These are phyloP conservation scores for Scheffersomyces lignosus DNA, from an alignment of 805 yeast species.

Conservation along the genomic window DNA sequence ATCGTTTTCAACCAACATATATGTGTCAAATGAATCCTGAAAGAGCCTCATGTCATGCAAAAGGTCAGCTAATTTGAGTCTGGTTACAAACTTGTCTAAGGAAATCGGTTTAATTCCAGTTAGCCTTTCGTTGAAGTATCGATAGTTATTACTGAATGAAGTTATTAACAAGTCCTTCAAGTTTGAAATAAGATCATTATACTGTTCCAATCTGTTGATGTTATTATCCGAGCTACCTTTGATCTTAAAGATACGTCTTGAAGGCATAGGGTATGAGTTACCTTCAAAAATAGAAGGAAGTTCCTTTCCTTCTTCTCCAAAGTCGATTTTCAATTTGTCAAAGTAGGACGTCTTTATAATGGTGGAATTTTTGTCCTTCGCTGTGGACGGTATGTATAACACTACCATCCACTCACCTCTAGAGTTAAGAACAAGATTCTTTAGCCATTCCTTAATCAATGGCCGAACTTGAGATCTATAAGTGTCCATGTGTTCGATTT, in stretches of 20 bases:
- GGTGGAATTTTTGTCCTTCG: conserved; percentile 33
- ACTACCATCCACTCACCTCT: conserved; percentile 64
- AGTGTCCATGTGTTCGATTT: conserved; percentile 64
- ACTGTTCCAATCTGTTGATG: conserved; percentile 48
- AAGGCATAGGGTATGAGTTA: not conserved
- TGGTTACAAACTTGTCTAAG: conserved; percentile 33
- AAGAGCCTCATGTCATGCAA: conserved; percentile 55
- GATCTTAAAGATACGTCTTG: conserved; percentile 35
- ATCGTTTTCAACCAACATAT: conserved; percentile 43
- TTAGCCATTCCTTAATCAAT: conserved; percentile 77
- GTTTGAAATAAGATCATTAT: conserved; percentile 45
- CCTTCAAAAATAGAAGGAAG: conserved; percentile 10
- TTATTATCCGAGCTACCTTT: conserved; percentile 33
- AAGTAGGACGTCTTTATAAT: conserved; percentile 47
- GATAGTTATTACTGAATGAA: conserved; percentile 45
- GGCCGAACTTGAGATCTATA: conserved; percentile 83
- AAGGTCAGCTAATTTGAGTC: conserved; percentile 52
- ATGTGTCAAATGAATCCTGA: conserved; percentile 60
- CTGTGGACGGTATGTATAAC: conserved; percentile 44
- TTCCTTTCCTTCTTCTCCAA: conserved; percentile 42
- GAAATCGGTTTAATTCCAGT: not conserved
- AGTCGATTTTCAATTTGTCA: conserved; percentile 58
- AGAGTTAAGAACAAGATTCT: conserved; percentile 35
- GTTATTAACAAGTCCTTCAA: conserved; percentile 51
- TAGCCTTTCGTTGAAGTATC: conserved; percentile 10